Conservation (phyloP, 2,329 filamentous ascomycete genomes). For the Aaosphaeria pasadenensis region DNA sequence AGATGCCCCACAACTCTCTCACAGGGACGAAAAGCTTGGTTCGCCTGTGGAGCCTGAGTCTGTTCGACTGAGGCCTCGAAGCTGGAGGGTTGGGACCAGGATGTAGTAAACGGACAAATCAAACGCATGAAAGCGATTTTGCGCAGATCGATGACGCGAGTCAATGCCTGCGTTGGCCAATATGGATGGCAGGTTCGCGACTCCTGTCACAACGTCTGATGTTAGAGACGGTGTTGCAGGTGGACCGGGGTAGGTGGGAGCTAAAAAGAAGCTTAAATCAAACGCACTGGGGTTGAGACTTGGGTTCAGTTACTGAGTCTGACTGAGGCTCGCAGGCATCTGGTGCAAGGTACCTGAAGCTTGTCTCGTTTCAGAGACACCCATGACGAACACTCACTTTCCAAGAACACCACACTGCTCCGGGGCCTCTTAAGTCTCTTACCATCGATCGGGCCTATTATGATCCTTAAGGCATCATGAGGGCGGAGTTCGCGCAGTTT, state of each 20-base stretch:
- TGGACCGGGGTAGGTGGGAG: conserved; percentile 15
- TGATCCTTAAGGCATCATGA: not conserved
- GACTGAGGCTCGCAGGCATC: conserved; percentile 21
- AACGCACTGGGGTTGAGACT: conserved; percentile 30
- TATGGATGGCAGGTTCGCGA: conserved; percentile 15
- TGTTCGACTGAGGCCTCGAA: conserved; percentile 14
- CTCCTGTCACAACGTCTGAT: conserved; percentile 24
- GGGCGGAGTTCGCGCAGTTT: conserved; percentile 3
- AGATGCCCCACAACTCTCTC: conserved; percentile 23
- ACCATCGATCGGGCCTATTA: not conserved
- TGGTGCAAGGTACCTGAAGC: conserved; percentile 21
- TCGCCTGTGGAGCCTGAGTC: conserved; percentile 14
- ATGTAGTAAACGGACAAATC: conserved; percentile 27
- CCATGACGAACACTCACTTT: conserved; percentile 6
- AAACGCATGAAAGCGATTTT: conserved; percentile 25
- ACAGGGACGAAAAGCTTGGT: conserved; percentile 20
- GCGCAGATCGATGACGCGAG: conserved; percentile 15
- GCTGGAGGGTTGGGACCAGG: conserved; percentile 10
- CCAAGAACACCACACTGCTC: conserved; percentile 3
- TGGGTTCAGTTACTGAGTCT: conserved; percentile 14
- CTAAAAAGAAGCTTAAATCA: conserved; percentile 22
- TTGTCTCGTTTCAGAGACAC: conserved; percentile 29
- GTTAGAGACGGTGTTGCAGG: conserved; percentile 37
- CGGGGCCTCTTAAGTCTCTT: too few relatives aligned
- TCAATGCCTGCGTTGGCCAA: conserved; percentile 14